Conservation (phyloP, 1,284 basidiomycete genomes). For the Trichosporon faecale region DNA sequence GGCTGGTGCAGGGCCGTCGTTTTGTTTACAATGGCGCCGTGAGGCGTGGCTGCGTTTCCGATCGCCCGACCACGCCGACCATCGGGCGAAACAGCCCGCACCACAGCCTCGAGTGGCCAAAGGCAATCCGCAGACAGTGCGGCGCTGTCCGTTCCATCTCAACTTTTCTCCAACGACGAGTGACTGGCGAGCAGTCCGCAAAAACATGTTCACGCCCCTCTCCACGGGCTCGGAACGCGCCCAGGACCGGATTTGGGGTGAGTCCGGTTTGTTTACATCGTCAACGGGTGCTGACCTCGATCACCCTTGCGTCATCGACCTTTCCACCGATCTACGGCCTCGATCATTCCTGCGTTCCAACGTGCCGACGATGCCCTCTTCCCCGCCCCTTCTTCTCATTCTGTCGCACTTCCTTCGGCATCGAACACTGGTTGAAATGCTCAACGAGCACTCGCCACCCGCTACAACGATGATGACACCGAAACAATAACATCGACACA, state of each 20-base stretch:
- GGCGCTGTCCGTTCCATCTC: neutral
- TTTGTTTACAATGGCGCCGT: constrained; percentile 2
- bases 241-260: constrained; percentile 51
- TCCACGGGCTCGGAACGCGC: constrained; percentile 50
- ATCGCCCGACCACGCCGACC: neutral
- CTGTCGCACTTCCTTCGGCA: too few relatives aligned
- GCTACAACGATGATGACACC: too few relatives aligned
- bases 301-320: constrained; percentile 2
- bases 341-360: too few relatives aligned
- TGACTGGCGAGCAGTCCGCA: too few relatives aligned
- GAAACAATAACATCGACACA: too few relatives aligned
- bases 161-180: neutral
- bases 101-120: neutral
- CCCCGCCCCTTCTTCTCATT: too few relatives aligned
- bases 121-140: too few relatives aligned
- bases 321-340: neutral
- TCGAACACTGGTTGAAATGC: neutral
- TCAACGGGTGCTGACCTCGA: neutral
- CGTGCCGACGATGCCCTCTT: too few relatives aligned
- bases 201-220: constrained; percentile 49
- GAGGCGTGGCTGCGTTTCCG: neutral
- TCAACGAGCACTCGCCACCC: too few relatives aligned
- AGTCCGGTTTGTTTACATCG: constrained; percentile 16
- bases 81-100: neutral
- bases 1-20: neutral